Base-by-base conservation (phyloP, 345 rosid species). In the Rubroshorea leprosula region DNA sequence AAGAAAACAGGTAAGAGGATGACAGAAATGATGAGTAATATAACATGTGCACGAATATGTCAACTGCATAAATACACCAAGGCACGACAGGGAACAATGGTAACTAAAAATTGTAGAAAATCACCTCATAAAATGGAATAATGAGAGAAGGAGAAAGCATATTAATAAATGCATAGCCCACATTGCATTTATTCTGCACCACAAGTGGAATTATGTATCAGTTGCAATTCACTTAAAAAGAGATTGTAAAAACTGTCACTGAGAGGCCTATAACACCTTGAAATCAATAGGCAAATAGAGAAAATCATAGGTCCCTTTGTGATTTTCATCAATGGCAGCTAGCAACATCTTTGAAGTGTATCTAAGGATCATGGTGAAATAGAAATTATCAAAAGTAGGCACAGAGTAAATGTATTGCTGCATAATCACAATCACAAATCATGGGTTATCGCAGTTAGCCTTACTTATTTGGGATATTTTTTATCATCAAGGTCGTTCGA, bases 121-220 rank as follows among this genome's bases (percentile, higher is more conserved):
- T 51, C 50, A 86, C 95, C 95, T 86, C 83, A 48, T 83, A 78
- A 63, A 86, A 76, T 16, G 83, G 78, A 73, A 76, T 67, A 57
- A 83, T 83, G 67, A 74, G 83, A n/a, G 74, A 67, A 61, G 95
- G 84, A 43, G 90, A 83, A 53, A 83, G 56, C 88, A 86, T 81
- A 38, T 86, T 86, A 69, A 86, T 86, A 66, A 86, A 86, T 23
- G 88, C 95, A 71, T 86, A 86, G 39, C 95, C 95, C 62, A 86
- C 88, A 54, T 78, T 86, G 78, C 95, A 86, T 68, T 86, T 86
- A 55, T 86, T 83, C 95, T 86, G 86, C 82, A 76, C 21, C 44
- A 41, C 12, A 60, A 76, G 60, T 24, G 59, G 23, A 16, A 52
- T 65, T 46, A 20, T 29, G 38, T 18, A 56, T 68, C 67, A 67